These are phyloP conservation scores for Urtica urens DNA, from an alignment of 306 rosid species.

Conservation along the genomic window DNA sequence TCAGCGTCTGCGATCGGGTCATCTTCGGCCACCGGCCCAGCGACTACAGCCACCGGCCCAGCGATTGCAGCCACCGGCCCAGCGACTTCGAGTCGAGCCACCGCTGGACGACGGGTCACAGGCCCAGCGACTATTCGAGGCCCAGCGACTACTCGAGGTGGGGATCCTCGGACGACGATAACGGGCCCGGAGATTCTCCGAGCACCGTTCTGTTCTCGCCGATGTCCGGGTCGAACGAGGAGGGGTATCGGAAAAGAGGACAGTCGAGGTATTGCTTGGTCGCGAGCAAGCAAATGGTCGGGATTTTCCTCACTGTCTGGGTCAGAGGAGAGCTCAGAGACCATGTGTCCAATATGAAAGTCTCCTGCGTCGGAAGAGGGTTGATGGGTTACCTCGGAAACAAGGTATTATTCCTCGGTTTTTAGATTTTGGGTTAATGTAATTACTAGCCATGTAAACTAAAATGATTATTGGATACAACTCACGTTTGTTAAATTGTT, in stretches of 20 bases:
- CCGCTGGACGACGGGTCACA: conserved; percentile 52
- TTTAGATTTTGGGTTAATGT: no score
- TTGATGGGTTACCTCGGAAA: conserved; percentile 99
- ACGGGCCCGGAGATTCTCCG: conserved; percentile 79
- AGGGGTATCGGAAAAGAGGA: conserved; percentile 68
- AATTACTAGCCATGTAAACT: no score
- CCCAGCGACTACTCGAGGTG: conserved; percentile 75
- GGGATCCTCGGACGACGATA: conserved; percentile 98
- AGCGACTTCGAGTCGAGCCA: conserved; percentile 52
- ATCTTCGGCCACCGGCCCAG: conserved; percentile 79
- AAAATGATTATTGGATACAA: no score
- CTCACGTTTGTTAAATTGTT: no score
- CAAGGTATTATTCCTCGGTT: conserved; percentile 44
- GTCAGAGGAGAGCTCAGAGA: conserved; percentile 85
- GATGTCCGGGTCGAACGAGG: conserved; percentile 69
- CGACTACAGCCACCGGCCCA: conserved; percentile 74
- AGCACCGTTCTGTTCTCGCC: conserved; percentile 86
- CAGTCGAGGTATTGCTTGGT: conserved; percentile 86
- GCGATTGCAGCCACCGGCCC: conserved; percentile 65
- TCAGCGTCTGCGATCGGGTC: conserved; percentile 91
- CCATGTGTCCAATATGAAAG: conserved; percentile 83
- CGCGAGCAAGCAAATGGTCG: conserved; percentile 99
- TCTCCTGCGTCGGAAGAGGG: conserved; percentile 95
- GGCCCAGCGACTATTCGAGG: conserved; percentile 31
- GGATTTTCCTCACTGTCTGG: conserved; percentile 94